Evolutionary conservation across 1,284 basidiomycete species (phyloP).

Genomic region (Fistulinella staudtii): DNA sequence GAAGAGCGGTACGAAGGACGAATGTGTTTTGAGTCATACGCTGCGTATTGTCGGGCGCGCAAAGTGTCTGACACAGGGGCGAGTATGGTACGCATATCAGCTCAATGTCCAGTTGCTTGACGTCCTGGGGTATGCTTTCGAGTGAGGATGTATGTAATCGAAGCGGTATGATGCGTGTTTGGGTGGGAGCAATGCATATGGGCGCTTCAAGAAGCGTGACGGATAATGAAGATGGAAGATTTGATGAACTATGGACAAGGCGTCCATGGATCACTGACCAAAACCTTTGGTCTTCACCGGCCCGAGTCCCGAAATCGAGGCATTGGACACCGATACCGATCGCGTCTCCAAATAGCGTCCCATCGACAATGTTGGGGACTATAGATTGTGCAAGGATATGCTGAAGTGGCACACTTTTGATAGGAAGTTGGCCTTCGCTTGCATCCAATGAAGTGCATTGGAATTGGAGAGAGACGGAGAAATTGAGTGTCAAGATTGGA

Average conservation of each 20-base stretch:
- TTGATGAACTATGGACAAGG: conserved; percentile 3
- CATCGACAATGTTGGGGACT: conserved; percentile 60
- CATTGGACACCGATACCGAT: conserved; percentile 61
- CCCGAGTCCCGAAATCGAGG: conserved; percentile 23
- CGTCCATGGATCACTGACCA: conserved; percentile 19
- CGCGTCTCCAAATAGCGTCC: conserved; percentile 62
- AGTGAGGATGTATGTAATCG: conserved; percentile 38
- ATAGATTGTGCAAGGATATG: conserved; percentile 52
- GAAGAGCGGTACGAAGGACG: conserved; percentile 32
- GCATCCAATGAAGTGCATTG: conserved; percentile 6
- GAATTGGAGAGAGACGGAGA: conserved; percentile 44
- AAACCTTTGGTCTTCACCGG: conserved; percentile 2
- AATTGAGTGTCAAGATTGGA: conserved; percentile 50
- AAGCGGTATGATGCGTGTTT: conserved; percentile 56
- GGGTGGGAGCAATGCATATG: conserved; percentile 53
- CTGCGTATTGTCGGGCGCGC: neutral
- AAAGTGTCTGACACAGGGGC: conserved; percentile 13
- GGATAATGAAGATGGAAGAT: conserved; percentile 23
- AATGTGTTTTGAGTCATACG: neutral
- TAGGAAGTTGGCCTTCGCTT: neutral
- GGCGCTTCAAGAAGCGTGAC: conserved; percentile 35
- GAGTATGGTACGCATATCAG: conserved; percentile 26
- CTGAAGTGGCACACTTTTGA: conserved; percentile 25
- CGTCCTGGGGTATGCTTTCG: conserved; percentile 26
- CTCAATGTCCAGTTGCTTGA: conserved; percentile 36